Conservation (phyloP, 768 basidiomycete genomes). For the Tulasnella sp. region DNA sequence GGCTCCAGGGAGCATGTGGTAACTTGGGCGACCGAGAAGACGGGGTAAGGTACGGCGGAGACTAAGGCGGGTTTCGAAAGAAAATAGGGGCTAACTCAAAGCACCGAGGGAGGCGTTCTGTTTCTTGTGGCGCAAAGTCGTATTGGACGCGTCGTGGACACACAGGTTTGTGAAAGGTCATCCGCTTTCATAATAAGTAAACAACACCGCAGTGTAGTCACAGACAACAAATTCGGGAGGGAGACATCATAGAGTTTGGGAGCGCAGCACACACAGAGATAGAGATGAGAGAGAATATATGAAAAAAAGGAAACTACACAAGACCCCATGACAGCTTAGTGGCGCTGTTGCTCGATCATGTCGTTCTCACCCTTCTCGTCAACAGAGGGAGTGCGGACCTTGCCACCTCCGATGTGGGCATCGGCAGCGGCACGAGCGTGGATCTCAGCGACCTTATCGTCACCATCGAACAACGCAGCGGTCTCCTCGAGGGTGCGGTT, state of each 20-base stretch:
- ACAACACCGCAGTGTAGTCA: conserved; percentile 1
- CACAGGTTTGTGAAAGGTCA: not conserved
- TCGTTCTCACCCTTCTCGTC: conserved; percentile 22
- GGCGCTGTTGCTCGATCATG: conserved; percentile 19
- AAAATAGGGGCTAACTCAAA: not conserved
- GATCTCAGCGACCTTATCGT: conserved; percentile 43
- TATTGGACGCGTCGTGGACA: not conserved
- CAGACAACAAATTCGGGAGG: not conserved
- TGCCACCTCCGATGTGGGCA: not conserved
- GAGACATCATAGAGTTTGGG: conserved; percentile 1
- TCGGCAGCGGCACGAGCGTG: conserved; percentile 22
- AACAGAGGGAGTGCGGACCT: conserved; percentile 17
- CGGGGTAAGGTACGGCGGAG: not conserved
- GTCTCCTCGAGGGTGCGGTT: conserved; percentile 70
- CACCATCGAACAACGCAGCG: conserved; percentile 74
- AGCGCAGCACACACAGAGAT: not conserved
- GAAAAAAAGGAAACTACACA: not conserved
- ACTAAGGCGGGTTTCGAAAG: not conserved
- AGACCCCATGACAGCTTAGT: not conserved
- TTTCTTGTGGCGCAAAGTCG: not conserved
- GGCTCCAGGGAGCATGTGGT: not conserved
- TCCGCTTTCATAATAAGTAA: conserved; percentile 4
- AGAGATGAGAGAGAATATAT: not conserved
- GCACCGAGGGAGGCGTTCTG: not conserved
- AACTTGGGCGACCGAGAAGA: not conserved